Evolutionary conservation across 2,329 filamentous ascomycete species (phyloP).

Genomic region (Dryadomyces quercivorus): DNA sequence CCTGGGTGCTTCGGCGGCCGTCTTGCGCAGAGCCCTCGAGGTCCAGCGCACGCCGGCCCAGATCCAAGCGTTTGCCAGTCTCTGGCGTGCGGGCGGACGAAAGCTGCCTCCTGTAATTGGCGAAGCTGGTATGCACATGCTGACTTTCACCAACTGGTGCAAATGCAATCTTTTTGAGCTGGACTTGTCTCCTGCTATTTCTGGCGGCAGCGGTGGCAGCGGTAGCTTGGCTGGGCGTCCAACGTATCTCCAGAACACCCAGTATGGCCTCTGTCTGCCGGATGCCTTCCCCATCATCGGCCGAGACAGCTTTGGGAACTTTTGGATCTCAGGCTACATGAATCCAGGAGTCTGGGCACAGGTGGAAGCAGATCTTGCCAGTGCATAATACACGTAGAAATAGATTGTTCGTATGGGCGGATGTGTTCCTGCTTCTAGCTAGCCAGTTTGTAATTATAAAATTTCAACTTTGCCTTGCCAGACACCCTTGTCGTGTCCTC

Average conservation of each 20-base stretch:
- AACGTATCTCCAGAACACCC: slow-evolving; percentile 16
- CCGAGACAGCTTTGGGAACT: slow-evolving; percentile 18
- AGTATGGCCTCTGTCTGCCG: slow-evolving; percentile 14
- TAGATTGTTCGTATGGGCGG: neutral
- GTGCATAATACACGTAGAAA: neutral
- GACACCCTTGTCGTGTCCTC: too few relatives aligned
- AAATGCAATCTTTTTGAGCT: slow-evolving; percentile 7
- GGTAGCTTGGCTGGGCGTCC: slow-evolving; percentile 8
- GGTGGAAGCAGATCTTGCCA: slow-evolving; percentile 9
- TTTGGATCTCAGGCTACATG: slow-evolving; percentile 17
- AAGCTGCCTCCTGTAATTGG: slow-evolving; percentile 20
- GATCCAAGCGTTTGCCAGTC: slow-evolving; percentile 21
- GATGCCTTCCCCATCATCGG: slow-evolving; percentile 18
- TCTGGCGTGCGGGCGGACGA: slow-evolving; percentile 13
- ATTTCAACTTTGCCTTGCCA: too few relatives aligned
- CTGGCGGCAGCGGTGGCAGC: neutral
- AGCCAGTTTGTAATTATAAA: too few relatives aligned
- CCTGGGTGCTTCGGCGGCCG: slow-evolving; percentile 16
- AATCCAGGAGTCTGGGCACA: slow-evolving; percentile 15
- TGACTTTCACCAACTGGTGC: slow-evolving; percentile 13
- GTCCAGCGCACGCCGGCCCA: slow-evolving; percentile 21
- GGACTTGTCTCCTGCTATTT: slow-evolving; percentile 17
- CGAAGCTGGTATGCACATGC: slow-evolving; percentile 18
- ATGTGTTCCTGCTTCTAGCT: too few relatives aligned
- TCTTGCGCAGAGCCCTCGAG: slow-evolving; percentile 18